A percentile compares a stretch with the other conserved stretches of the same genome.
phyloP scores from a whole-genome alignment of 768 basidiomycete genomes.

The Exidia glandulosa region DNA sequence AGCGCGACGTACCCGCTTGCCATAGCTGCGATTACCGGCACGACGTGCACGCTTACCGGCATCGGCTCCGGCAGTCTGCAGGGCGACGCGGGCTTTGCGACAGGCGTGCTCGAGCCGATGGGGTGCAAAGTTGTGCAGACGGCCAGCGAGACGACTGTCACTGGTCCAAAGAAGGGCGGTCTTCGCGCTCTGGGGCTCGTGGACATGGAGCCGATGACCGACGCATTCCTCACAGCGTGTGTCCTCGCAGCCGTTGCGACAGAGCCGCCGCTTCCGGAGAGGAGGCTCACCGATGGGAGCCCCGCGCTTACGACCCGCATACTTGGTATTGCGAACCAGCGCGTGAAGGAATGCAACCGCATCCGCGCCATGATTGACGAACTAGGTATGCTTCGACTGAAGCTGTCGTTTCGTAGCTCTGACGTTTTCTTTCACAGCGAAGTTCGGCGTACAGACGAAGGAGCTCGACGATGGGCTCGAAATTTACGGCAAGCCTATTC shows the following conservation, averaged over 20 bases:
- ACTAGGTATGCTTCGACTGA: slow-evolving; percentile 43
- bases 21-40: slow-evolving; percentile 95
- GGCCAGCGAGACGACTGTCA: slow-evolving; percentile 78
- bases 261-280: slow-evolving; percentile 27
- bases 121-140: slow-evolving; percentile 89
- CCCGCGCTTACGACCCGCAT: slow-evolving; percentile 57
- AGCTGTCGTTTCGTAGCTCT: neutral
- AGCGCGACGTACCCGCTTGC: slow-evolving; percentile 96
- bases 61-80: slow-evolving; percentile 88
- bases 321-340: slow-evolving; percentile 90
- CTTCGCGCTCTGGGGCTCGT: slow-evolving; percentile 77
- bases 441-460: slow-evolving; percentile 86
- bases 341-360: slow-evolving; percentile 96
- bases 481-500: slow-evolving; percentile 65
- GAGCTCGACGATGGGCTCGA: slow-evolving; percentile 92
- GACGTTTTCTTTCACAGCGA: slow-evolving; percentile 39
- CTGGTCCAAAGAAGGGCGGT: slow-evolving; percentile 67
- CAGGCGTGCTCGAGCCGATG: slow-evolving; percentile 87
- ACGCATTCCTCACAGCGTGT: slow-evolving; percentile 93
- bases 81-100: slow-evolving; percentile 95
- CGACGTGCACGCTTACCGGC: slow-evolving; percentile 83
- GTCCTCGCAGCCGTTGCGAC: slow-evolving; percentile 79
- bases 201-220: slow-evolving; percentile 99
- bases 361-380: slow-evolving; percentile 96
- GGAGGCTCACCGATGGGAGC: slow-evolving; percentile 25